Evolutionary conservation across 2,329 filamentous ascomycete genomes (phyloP).

Genomic region (Fusarium cicatricum): DNA sequence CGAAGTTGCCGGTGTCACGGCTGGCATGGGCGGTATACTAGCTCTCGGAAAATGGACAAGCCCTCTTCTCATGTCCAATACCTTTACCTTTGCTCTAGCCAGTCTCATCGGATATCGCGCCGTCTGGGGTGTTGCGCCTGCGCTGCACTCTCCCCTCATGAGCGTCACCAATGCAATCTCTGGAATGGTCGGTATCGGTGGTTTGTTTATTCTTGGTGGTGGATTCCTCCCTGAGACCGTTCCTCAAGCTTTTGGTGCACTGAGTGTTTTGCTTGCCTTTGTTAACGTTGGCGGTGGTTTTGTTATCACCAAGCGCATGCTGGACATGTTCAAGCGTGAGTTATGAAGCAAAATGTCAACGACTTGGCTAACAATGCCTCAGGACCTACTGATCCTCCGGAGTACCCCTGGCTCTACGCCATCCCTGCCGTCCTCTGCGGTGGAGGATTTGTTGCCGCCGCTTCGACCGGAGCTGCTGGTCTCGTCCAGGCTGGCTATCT

Average conservation of each 20-base stretch:
- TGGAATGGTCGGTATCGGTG: slow-evolving; percentile 88
- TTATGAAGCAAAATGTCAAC: not conserved
- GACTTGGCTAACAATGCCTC: slow-evolving; percentile 36
- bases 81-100: slow-evolving; percentile 84
- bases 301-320: slow-evolving; percentile 91
- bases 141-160: slow-evolving; percentile 89
- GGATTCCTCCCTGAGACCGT: slow-evolving; percentile 80
- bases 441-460: slow-evolving; percentile 81
- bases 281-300: slow-evolving; percentile 91
- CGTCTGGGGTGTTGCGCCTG: slow-evolving; percentile 86
- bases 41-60: slow-evolving; percentile 82
- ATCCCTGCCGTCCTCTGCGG: slow-evolving; percentile 80
- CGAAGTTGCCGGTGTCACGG: slow-evolving; percentile 77
- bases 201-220: slow-evolving; percentile 88
- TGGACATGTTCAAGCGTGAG: slow-evolving; percentile 86
- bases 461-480: slow-evolving; percentile 81
- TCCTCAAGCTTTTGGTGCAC: slow-evolving; percentile 79
- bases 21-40: slow-evolving; percentile 78
- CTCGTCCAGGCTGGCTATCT: slow-evolving; percentile 89
- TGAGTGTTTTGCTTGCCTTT: slow-evolving; percentile 84
- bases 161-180: slow-evolving; percentile 94
- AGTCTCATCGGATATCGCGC: slow-evolving; percentile 88
- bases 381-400: slow-evolving; percentile 83
- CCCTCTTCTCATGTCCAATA: slow-evolving; percentile 87
- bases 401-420: slow-evolving; percentile 88